These are phyloP conservation scores for Gigaspora rosea DNA, from an alignment of 192 early-diverging fungal species.

Conservation along the genomic window DNA sequence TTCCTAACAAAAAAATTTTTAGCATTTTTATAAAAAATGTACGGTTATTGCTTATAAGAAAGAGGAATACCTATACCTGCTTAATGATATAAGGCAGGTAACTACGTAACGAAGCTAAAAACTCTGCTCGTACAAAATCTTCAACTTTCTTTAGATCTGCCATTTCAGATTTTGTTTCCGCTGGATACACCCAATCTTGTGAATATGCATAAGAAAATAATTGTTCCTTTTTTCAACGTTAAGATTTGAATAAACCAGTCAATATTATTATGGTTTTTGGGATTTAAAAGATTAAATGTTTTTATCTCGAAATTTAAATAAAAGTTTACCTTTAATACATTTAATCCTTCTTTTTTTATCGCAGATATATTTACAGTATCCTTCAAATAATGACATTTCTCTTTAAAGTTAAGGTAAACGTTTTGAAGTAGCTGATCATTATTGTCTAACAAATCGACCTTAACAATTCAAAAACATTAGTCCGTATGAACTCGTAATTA, in stretches of 20 bases:
- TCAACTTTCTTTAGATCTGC: slow-evolving; percentile 56
- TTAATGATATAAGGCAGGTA: slow-evolving; percentile 59
- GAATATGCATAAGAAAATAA: slow-evolving; percentile 37
- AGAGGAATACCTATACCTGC: slow-evolving; percentile 31
- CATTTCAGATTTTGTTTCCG: slow-evolving; percentile 51
- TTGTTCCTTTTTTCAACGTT: no score
- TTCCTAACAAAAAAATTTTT: slow-evolving; percentile 32
- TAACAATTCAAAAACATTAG: background rate
- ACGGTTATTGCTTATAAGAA: background rate
- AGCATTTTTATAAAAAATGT: background rate
- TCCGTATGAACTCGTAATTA: background rate
- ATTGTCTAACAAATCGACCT: slow-evolving; percentile 52
- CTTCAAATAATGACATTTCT: slow-evolving; percentile 42
- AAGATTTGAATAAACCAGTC: no score
- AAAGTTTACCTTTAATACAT: slow-evolving; percentile 37
- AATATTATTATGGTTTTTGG: no score
- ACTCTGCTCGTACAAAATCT: slow-evolving; percentile 59
- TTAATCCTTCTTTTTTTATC: slow-evolving; percentile 30
- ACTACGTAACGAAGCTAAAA: slow-evolving; percentile 52
- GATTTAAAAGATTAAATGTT: no score
- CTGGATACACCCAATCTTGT: slow-evolving; percentile 55
- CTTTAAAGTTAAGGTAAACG: slow-evolving; percentile 38
- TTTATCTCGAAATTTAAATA: no score
- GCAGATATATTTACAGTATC: slow-evolving; percentile 42
- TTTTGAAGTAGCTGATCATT: slow-evolving; percentile 37